phyloP scores from a whole-genome alignment of 495 filamentous ascomycete genomes.

The Penicillium daleae region DNA sequence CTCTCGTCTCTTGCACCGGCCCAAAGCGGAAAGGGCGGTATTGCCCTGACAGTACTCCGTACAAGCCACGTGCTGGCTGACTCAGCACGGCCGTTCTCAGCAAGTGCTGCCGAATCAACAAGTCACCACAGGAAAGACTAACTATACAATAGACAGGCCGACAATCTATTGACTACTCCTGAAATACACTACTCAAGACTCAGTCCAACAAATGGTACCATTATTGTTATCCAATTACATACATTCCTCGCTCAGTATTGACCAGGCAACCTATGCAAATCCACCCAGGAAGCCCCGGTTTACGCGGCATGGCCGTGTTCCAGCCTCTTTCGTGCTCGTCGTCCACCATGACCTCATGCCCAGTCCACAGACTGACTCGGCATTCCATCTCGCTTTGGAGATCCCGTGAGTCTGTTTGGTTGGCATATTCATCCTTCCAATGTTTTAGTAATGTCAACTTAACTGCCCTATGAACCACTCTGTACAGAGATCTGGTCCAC shows the following conservation, averaged over 20 bases:
- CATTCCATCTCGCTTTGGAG: not conserved
- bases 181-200: too few relatives aligned
- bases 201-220: too few relatives aligned
- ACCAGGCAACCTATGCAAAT: too few relatives aligned
- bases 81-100: not conserved
- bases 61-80: slow-evolving; percentile 4
- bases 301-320: slow-evolving; percentile 6
- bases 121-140: too few relatives aligned
- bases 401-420: not conserved
- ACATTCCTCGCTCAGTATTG: not conserved
- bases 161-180: too few relatives aligned
- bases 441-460: not conserved
- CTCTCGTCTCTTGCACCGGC: not conserved
- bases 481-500: too few relatives aligned
- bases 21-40: not conserved
- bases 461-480: not conserved
- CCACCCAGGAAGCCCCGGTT: not conserved
- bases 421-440: not conserved
- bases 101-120: not conserved
- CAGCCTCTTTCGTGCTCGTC: slow-evolving; percentile 30
- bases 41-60: not conserved
- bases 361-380: slow-evolving; percentile 11
- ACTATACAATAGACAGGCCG: too few relatives aligned
- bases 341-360: slow-evolving; percentile 27
- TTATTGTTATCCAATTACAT: not conserved